Evolutionary conservation across 129 eudicot species (phyloP), one percentile per base, ranked within the genome.

Genomic region (Chrysanthemum lavandulifolium): DNA sequence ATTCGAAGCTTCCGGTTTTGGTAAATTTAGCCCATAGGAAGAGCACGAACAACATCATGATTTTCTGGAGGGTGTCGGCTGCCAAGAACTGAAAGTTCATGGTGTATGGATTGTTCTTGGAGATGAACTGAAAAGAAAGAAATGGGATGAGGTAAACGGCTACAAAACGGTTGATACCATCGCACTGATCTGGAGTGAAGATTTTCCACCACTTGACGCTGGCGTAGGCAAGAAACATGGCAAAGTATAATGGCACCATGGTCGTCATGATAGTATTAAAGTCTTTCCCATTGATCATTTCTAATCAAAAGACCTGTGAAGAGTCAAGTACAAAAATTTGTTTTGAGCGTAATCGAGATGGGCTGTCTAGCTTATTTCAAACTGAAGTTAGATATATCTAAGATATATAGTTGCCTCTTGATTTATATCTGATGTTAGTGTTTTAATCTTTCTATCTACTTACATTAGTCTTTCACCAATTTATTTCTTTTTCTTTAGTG

Each of bases 161-260:
- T 10, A 87, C 92, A 47, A 87, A 87, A 9, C 88, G 74, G 75
- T 84, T 87, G 31, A 87, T 84, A 56, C 92, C 92, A 14, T 86
- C 76, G 51, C 92, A 87, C 36, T 87, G 90, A 51, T 82, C 85
- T 9, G 85, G 81, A 0, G 73, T 71, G 79, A 86, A 86, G 10
- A 86, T 86, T 31, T 80, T 82, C 87, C 87, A 82, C 90, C 90
- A 86, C 40, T 49, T 68, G 0, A 86, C 87, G 4, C 87, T 82
- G 49, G 83, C 90, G 69, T 86, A 86, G 11, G 83, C 87, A 2
- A 86, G 78, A 50, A 86, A 59, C 90, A 86, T 82, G 62, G 87
- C 85, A 13, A 86, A 81, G 72, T 86, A 86, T 5, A 86, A 68
- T 47, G 90, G 90, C 59, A 86, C 81, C 73, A 86, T 76, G 2